A percentile compares a stretch with the other conserved stretches of the same genome.
Evolutionary conservation across 2,329 filamentous ascomycete genomes (phyloP).

Genomic region (Colletotrichum camelliae): DNA sequence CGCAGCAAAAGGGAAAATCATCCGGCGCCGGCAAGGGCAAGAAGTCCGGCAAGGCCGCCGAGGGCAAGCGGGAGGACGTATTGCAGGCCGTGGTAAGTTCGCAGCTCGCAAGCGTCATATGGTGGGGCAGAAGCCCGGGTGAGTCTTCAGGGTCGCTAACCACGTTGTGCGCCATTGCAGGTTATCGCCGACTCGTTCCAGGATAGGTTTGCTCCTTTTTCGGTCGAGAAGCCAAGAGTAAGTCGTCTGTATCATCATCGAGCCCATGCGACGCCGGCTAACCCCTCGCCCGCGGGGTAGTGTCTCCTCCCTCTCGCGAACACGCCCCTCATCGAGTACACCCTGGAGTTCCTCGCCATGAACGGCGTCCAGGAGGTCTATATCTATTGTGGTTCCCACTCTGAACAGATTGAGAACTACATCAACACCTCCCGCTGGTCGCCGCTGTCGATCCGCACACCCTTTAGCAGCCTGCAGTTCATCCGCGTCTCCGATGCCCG

Average conservation of each 20-base stretch:
- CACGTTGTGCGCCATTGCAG: conserved; percentile 45
- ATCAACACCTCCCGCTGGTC: conserved; percentile 80
- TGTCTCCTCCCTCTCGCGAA: conserved; percentile 94
- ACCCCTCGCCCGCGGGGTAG: conserved; percentile 45
- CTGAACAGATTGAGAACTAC: conserved; percentile 86
- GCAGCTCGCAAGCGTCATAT: conserved; percentile 14
- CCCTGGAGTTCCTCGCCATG: conserved; percentile 93
- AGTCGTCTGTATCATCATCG: conserved; percentile 30
- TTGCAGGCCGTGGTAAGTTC: conserved; percentile 60
- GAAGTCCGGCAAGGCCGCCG: conserved; percentile 55
- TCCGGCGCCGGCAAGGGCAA: conserved; percentile 53
- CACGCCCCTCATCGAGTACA: conserved; percentile 95
- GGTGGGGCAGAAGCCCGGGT: conserved; percentile 28
- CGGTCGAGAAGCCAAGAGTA: conserved; percentile 86
- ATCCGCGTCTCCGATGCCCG: conserved; percentile 83
- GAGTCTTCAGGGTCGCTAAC: conserved; percentile 6
- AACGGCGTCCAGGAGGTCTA: conserved; percentile 94
- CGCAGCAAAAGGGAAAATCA: conserved; percentile 46
- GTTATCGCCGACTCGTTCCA: conserved; percentile 95
- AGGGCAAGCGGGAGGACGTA: conserved; percentile 63
- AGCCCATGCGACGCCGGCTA: conserved; percentile 21
- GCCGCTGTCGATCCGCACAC: conserved; percentile 55
- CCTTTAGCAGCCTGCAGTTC: conserved; percentile 83
- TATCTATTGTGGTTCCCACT: conserved; percentile 88
- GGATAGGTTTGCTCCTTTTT: conserved; percentile 88